Evolutionary conservation across 768 basidiomycete genomes (phyloP), one percentile per base, ranked within the genome.

Genomic region (Rubroboletus pulcherrimus): DNA sequence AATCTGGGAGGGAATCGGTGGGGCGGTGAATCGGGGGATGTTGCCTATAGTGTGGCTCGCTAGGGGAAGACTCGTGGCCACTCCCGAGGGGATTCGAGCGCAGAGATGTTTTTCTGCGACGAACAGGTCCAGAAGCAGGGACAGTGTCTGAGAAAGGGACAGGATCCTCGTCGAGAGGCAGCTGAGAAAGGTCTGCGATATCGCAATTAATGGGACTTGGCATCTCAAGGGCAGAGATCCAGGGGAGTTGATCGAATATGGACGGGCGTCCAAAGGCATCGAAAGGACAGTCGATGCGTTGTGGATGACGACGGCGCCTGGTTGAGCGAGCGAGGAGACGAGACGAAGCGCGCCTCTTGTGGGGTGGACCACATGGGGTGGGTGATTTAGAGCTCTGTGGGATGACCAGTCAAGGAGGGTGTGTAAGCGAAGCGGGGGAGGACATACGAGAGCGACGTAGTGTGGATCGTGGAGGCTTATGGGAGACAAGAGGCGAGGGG

Each of bases 171-270:
- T 63, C 54, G 51, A 70, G 58, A 26, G 75, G 75, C n/a, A 86
- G 63, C 57, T 84, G 81, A 2, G 85, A 86, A 42, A 87, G 79
- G 71, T 87, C 85, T 52, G 85, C 85, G 56, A 86, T 80, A 62
- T 87, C 83, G 65, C 75, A 76, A 62, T 76, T 73, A 62, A 73
- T 53, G 50, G 79, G 74, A 14, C 78, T 73, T 7, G 79, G 57
- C 49, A 71, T 56, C 49, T 87, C 81, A 48, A 87, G 72, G 8
- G 80, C 75, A 26, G 84, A 75, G 50, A 86, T 83, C 86, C 86
- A 89, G 5, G 86, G 84, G 10, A 89, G 78, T 29, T 77, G 73
- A 72, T 88, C 86, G 65, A 88, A 86, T 41, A 73, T 60, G 44
- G 75, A 60, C 37, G 66, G 55, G 2, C 73, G 68, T 5, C 61